Conservation (phyloP, 768 basidiomycete genomes). For the Butyriboletus loyo region DNA sequence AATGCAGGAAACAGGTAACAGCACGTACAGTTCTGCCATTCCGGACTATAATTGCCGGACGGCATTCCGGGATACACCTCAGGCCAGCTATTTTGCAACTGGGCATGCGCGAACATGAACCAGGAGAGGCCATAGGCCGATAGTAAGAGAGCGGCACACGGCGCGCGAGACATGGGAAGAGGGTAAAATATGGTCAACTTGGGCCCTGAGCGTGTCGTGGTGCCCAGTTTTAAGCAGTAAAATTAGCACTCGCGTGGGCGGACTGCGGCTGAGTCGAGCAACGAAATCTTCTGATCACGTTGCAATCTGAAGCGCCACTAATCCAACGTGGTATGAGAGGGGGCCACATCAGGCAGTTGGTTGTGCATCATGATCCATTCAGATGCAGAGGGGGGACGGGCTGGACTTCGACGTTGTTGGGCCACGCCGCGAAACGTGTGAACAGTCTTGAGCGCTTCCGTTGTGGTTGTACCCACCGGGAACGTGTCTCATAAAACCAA, state of each 20-base stretch:
- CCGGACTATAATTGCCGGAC: constrained; percentile 45
- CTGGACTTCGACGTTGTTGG: not conserved
- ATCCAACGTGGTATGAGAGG: not conserved
- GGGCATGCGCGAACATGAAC: not conserved
- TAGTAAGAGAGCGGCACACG: not conserved
- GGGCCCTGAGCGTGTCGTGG: too few relatives aligned
- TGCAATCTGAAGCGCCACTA: not conserved
- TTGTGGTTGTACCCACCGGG: not conserved
- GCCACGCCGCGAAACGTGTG: not conserved
- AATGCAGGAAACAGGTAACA: not conserved
- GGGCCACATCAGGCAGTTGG: not conserved
- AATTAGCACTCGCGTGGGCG: not conserved
- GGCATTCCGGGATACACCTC: constrained; percentile 44
- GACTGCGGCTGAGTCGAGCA: not conserved
- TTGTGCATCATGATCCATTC: not conserved
- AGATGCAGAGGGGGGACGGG: not conserved
- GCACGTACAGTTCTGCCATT: constrained; percentile 58
- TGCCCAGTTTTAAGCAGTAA: not conserved
- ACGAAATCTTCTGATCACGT: not conserved
- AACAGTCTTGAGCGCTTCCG: not conserved
- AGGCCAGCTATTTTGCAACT: constrained; percentile 27
- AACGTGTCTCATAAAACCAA: not conserved
- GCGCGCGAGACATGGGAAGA: not conserved
- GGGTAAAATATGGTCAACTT: not conserved
- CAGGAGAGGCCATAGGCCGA: not conserved